These are phyloP conservation scores for Wallacemonas collosoma DNA, from an alignment of 208 protist species.

Conservation along the genomic window DNA sequence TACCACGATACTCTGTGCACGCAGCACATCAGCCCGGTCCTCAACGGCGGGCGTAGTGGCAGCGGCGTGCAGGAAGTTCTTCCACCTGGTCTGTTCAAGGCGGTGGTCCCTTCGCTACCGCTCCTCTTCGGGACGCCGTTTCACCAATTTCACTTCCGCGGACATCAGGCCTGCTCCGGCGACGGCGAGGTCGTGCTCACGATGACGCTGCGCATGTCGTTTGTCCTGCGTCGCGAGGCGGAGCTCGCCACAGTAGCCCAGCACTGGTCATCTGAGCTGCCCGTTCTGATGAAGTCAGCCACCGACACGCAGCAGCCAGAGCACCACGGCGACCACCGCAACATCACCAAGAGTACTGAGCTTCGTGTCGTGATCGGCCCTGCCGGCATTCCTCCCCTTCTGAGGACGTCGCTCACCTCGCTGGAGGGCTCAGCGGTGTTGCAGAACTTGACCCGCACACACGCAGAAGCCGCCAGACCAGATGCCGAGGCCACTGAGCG, in stretches of 20 bases:
- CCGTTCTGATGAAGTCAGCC: not conserved
- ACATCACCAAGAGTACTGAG: not conserved
- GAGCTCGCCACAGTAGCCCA: conserved; percentile 34
- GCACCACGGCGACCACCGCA: too few species aligned
- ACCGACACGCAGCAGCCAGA: not conserved
- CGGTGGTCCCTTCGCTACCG: conserved; percentile 46
- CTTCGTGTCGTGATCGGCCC: conserved; percentile 36
- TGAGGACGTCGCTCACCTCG: conserved; percentile 23
- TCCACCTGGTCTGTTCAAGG: conserved; percentile 63
- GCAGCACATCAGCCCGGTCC: conserved; percentile 69
- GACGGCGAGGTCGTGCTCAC: conserved; percentile 32
- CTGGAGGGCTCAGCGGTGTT: not conserved
- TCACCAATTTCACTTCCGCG: conserved; percentile 66
- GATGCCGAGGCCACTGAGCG: not conserved
- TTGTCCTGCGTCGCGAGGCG: conserved; percentile 30
- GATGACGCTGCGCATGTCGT: conserved; percentile 60
- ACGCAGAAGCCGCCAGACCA: not conserved
- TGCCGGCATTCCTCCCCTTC: conserved; percentile 25
- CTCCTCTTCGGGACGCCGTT: conserved; percentile 66
- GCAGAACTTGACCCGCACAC: not conserved
- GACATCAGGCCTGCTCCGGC: conserved; percentile 16
- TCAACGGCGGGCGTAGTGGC: conserved; percentile 60
- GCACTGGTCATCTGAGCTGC: conserved; percentile 28
- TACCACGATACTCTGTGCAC: conserved; percentile 82
- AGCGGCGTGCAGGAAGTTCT: conserved; percentile 54